Evolutionary conservation across 176 grass and related monocot species (phyloP).

Genomic region (Raddia distichophylla): DNA sequence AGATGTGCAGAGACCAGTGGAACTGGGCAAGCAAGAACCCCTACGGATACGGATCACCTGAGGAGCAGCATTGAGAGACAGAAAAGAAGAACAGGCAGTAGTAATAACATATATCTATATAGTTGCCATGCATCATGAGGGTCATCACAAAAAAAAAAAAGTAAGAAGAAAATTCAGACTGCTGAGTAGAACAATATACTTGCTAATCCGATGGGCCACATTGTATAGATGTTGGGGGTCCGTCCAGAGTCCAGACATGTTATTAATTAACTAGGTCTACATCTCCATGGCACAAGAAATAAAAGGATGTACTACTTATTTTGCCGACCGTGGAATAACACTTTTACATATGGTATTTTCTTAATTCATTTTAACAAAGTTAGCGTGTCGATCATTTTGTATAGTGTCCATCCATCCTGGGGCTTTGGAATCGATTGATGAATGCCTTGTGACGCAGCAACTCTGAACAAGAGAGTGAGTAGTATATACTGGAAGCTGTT

Average conservation of each 20-base stretch:
- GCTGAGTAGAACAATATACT: neutral
- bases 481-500: too few relatives aligned
- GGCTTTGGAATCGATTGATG: too few relatives aligned
- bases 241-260: neutral
- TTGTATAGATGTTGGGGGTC: neutral
- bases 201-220: slow-evolving; percentile 19
- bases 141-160: neutral
- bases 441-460: too few relatives aligned
- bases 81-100: neutral
- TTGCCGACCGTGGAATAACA: neutral
- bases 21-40: slow-evolving; percentile 96
- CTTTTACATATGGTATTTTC: neutral
- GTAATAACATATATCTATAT: slow-evolving; percentile 2
- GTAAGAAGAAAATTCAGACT: neutral
- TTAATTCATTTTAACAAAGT: neutral
- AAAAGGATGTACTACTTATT: slow-evolving; percentile 18
- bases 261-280: neutral
- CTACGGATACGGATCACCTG: slow-evolving; percentile 63
- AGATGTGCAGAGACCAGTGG: slow-evolving; percentile 98
- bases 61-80: slow-evolving; percentile 35
- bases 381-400: neutral
- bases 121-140: neutral
- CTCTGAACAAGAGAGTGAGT: too few relatives aligned
- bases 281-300: neutral
- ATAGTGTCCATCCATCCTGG: neutral